Base-by-base conservation (phyloP, 140 eudicot species). In the Erigeron philadelphicus region DNA sequence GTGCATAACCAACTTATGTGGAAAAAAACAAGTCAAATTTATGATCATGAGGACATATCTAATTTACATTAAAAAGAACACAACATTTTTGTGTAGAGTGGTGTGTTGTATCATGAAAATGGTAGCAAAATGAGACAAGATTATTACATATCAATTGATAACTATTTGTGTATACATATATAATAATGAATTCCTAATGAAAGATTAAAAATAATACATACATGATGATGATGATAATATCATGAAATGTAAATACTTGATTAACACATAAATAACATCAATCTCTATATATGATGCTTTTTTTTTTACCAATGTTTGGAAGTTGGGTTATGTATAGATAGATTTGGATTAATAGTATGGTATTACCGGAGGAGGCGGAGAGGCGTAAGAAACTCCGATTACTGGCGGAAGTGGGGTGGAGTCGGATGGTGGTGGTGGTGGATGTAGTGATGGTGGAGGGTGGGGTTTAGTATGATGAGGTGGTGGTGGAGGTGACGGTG, bases 291-390 rank as follows among this genome's bases (percentile, higher is more conserved):
- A 64, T 17, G 38, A 57, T 23, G 41, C 16, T 42, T 42, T 68
- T 52, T n/a, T 19, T 11, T 64, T 46, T 15, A 10, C 64, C 17
- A 64, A 49, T 49, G 46, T 57, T 50, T 52, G 72, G 78, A 66
- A 44, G 67, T 57, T 44, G 68, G 45, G 75, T 48, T 31, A 60
- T 66, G 55, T 72, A 72, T 72, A 16, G 43, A 70, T 70, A 43
- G 57, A 70, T 47, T 35, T 50, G 68, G 67, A 66, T 82, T 57
- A 90, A 76, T 90, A 87, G 76, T 84, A 84, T 19, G 94, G 95
- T 58, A 85, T 85, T 66, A 66, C 78, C 0, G 97, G 97, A 23
- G 97, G 96, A 9, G 96, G 97, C 17, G 97, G 97, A 53, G 97
- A 87, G 75, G 94, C 94, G 67, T 90, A 90, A 11, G 97, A 80